These are phyloP conservation scores for Grosmannia serpens DNA, from an alignment of 2,329 filamentous ascomycete genomes.

Conservation along the genomic window DNA sequence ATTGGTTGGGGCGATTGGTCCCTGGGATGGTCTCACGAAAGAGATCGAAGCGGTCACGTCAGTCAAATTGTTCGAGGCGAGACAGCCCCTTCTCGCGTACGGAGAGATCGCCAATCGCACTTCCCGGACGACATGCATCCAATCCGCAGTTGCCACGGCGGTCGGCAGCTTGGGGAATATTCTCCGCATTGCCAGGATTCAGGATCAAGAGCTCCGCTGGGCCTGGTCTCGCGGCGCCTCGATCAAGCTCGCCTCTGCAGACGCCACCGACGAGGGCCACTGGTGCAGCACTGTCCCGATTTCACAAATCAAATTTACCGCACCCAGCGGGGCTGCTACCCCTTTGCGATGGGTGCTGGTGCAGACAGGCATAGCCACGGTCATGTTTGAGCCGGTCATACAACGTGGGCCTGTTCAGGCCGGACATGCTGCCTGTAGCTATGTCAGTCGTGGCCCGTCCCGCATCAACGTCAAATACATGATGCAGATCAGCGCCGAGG, in stretches of 20 bases:
- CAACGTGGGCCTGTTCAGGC: conserved; percentile 22
- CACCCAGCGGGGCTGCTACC: conserved; percentile 24
- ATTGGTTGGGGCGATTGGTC: conserved; percentile 22
- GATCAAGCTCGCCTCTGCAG: conserved; percentile 34
- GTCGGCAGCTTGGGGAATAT: conserved; percentile 47
- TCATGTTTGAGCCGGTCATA: conserved; percentile 39
- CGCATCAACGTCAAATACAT: conserved; percentile 45
- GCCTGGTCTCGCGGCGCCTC: conserved; percentile 28
- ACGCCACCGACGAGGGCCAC: conserved; percentile 30
- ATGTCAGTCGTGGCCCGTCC: conserved; percentile 26
- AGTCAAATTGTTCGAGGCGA: conserved; percentile 2
- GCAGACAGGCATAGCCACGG: conserved; percentile 40
- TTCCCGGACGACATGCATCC: conserved; percentile 13
- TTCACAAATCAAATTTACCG: conserved; percentile 36
- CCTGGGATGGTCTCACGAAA: conserved; percentile 23
- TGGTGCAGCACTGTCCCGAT: conserved; percentile 45
- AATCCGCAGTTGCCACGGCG: conserved; percentile 32
- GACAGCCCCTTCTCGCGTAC: conserved; percentile 35
- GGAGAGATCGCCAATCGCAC: conserved; percentile 39
- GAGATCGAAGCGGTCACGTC: conserved; percentile 18
- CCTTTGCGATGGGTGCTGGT: conserved; percentile 38
- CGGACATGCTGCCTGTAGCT: conserved; percentile 5
- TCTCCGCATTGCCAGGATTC: conserved; percentile 41
- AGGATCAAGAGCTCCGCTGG: conserved; percentile 45
- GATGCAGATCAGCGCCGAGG: conserved; percentile 35